A percentile compares a stretch with the other conserved stretches of the same genome.
These are phyloP conservation scores for Apiotrichum porosum DNA, from an alignment of 1,284 basidiomycete species.

Conservation along the genomic window DNA sequence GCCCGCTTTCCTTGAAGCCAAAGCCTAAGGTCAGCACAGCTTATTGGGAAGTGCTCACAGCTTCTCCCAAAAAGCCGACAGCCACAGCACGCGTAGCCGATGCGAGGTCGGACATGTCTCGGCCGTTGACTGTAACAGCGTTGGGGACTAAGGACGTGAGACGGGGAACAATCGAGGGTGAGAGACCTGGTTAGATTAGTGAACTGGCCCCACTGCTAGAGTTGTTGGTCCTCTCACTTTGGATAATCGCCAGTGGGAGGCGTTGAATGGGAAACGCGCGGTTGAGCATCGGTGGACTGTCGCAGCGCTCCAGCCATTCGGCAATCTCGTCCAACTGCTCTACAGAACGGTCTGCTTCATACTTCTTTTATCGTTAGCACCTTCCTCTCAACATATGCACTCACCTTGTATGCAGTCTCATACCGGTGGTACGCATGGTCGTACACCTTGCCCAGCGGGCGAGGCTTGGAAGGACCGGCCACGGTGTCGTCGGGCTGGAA, in stretches of 20 bases:
- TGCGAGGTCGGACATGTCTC: conserved; percentile 29
- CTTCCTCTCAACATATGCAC: neutral
- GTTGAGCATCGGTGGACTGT: conserved; percentile 16
- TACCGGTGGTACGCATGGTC: conserved; percentile 14
- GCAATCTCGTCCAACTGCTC: conserved; percentile 35
- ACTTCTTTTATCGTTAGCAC: conserved; percentile 15
- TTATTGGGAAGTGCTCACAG: conserved; percentile 12
- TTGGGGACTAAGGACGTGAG: conserved; percentile 2
- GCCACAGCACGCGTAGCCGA: conserved; percentile 24
- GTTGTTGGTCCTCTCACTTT: no score
- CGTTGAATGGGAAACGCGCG: conserved; percentile 18
- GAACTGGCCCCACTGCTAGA: no score
- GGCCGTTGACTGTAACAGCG: conserved; percentile 17
- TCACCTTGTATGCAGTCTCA: conserved; percentile 20
- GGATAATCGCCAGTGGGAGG: conserved; percentile 33
- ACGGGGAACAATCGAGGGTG: conserved; percentile 10
- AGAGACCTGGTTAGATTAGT: no score
- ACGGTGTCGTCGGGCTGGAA: conserved; percentile 22
- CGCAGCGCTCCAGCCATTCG: conserved; percentile 32
- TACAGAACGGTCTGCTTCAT: conserved; percentile 19
- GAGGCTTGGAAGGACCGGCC: neutral
- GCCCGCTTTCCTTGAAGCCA: conserved; percentile 26
- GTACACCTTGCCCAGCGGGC: conserved; percentile 25
- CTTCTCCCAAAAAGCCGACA: conserved; percentile 29
- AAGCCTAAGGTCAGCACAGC: conserved; percentile 15